Conservation (phyloP, 192 early-diverging fungal species). For the Podochytrium sp. region DNA sequence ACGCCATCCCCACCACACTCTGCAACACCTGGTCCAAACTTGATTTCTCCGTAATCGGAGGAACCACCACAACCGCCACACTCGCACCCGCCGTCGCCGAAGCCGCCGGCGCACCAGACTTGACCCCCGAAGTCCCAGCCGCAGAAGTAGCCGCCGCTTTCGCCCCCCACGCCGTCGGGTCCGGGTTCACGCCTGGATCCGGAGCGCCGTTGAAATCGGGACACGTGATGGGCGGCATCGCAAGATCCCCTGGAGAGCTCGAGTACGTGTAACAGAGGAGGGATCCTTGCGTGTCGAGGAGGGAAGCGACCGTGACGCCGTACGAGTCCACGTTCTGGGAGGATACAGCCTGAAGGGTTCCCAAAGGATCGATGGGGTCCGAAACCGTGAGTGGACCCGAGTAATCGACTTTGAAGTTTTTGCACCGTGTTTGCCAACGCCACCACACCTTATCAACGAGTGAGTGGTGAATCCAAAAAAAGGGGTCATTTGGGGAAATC, state of each 20-base stretch:
- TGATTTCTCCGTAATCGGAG: no score
- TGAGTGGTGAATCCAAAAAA: slow-evolving; percentile 9
- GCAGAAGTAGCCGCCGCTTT: background rate
- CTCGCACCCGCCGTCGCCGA: background rate
- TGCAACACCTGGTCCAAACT: background rate
- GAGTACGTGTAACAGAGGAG: slow-evolving; percentile 27
- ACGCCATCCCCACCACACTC: background rate
- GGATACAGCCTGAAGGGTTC: background rate
- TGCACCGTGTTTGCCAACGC: slow-evolving; percentile 22
- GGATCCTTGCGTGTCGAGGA: slow-evolving; percentile 20
- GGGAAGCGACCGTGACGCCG: background rate
- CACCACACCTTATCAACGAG: slow-evolving; percentile 24
- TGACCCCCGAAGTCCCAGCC: background rate
- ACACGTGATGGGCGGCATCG: slow-evolving; percentile 13
- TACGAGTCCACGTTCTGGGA: background rate
- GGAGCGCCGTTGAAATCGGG: background rate
- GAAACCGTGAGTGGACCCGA: background rate
- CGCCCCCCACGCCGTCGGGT: background rate
- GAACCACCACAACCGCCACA: background rate
- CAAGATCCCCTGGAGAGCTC: background rate
- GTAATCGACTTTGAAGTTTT: slow-evolving; percentile 12
- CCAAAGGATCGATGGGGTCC: background rate
- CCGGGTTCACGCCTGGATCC: background rate
- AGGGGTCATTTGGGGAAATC: slow-evolving; percentile 23
- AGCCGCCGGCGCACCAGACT: background rate